A percentile compares a stretch with the other conserved stretches of the same genome.
Evolutionary conservation across 148 eudicot genomes (phyloP).

Genomic region (Silene conica): DNA sequence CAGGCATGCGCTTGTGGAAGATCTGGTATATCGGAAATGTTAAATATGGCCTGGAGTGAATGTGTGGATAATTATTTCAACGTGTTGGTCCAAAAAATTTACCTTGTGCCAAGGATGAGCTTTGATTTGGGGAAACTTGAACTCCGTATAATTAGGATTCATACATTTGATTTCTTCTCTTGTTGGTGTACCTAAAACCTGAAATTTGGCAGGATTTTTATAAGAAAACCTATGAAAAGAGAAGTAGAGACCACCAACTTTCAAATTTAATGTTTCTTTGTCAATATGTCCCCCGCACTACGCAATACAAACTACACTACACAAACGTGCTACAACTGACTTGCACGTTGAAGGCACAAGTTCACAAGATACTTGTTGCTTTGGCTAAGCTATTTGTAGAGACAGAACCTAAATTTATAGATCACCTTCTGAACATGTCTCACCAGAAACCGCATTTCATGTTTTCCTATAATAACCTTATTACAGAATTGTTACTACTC

Average conservation of each 20-base stretch:
- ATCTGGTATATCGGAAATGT: slow-evolving; percentile 37
- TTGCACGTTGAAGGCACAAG: neutral
- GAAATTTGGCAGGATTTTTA: neutral
- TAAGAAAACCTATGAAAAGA: neutral
- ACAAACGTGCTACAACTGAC: neutral
- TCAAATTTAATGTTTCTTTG: neutral
- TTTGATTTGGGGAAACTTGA: slow-evolving; percentile 92
- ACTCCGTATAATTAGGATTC: slow-evolving; percentile 96
- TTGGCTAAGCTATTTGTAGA: neutral
- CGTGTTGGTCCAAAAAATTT: slow-evolving; percentile 1
- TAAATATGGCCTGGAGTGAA: neutral
- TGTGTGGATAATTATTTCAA: neutral
- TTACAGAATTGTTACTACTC: neutral
- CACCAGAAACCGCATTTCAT: neutral
- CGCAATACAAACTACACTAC: neutral
- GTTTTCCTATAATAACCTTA: neutral
- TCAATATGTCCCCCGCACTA: neutral
- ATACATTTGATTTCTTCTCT: slow-evolving; percentile 96
- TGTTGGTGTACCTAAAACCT: slow-evolving; percentile 97
- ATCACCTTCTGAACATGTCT: neutral
- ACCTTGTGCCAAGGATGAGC: slow-evolving; percentile 99
- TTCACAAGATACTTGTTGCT: neutral
- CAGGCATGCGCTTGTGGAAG: slow-evolving; percentile 89
- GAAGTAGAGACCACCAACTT: neutral
- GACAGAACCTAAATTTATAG: neutral